phyloP scores from a whole-genome alignment of 225 moss, liverwort and hornwort genomes.

The Neckera pumila region DNA sequence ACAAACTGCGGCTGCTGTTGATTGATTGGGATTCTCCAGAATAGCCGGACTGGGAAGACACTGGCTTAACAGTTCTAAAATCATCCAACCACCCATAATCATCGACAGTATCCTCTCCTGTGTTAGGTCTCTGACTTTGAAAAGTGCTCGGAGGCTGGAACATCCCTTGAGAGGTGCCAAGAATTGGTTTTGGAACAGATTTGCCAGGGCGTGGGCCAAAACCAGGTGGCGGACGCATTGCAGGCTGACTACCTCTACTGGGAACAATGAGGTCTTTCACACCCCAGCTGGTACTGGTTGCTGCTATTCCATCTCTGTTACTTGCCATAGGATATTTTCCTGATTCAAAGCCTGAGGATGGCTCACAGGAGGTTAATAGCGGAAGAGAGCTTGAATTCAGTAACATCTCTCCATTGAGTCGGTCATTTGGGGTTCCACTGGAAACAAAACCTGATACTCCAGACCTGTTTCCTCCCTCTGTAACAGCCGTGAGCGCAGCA shows the following conservation, averaged over 20 bases:
- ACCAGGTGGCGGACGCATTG: constrained; percentile 94
- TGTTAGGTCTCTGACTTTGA: constrained; percentile 20
- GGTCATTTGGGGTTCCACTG: neutral
- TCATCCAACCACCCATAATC: constrained; percentile 98
- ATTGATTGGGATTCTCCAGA: constrained; percentile 61
- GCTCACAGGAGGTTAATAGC: constrained; percentile 15
- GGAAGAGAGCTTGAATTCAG: constrained; percentile 25
- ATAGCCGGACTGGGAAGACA: constrained; percentile 43
- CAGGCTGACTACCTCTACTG: constrained; percentile 37
- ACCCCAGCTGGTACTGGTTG: constrained; percentile 26
- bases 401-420: constrained; percentile 21
- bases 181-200: constrained; percentile 14
- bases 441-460: constrained; percentile 40
- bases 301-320: constrained; percentile 26
- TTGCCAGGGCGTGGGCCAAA: constrained; percentile 94
- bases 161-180: constrained; percentile 23
- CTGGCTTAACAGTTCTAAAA: constrained; percentile 50
- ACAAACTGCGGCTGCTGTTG: constrained; percentile 64
- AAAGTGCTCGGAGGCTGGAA: constrained; percentile 33
- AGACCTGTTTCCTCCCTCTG: constrained; percentile 6
- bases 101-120: constrained; percentile 62
- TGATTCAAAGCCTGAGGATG: constrained; percentile 11
- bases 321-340: constrained; percentile 14
- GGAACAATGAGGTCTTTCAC: constrained; percentile 33
- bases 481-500: neutral